A percentile compares a stretch with the other conserved stretches of the same genome.
Conservation (phyloP, 805 yeast species). For the Schizosaccharomyces cryophilus region DNA sequence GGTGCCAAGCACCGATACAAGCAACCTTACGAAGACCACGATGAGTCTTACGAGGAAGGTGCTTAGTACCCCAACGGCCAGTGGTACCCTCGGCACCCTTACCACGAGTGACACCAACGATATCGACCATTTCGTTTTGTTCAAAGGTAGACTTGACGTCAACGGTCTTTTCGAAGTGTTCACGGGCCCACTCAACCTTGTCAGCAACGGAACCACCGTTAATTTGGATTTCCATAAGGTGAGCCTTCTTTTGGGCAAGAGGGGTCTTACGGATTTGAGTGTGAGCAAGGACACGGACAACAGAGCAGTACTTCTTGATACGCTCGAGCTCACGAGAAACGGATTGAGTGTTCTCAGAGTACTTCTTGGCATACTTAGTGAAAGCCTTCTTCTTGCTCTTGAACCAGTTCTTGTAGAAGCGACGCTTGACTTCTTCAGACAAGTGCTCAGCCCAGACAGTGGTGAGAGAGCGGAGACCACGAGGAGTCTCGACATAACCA, state of each 20-base stretch:
- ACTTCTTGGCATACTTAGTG: slow-evolving; percentile 98
- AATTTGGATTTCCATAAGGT: slow-evolving; percentile 96
- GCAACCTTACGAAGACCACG: slow-evolving; percentile 99
- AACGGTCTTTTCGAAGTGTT: slow-evolving; percentile 97
- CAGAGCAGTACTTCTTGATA: slow-evolving; percentile 93
- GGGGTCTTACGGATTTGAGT: slow-evolving; percentile 99
- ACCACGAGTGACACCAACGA: slow-evolving; percentile 99
- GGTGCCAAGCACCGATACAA: slow-evolving; percentile 99
- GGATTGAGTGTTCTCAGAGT: slow-evolving; percentile 52
- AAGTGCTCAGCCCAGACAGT: slow-evolving; percentile 99
- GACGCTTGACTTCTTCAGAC: slow-evolving; percentile 96
- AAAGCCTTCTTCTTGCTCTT: slow-evolving; percentile 99
- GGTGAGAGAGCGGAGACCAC: slow-evolving; percentile 97
- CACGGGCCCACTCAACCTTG: slow-evolving; percentile 95
- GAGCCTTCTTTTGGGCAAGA: slow-evolving; percentile 97
- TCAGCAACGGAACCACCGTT: slow-evolving; percentile 98
- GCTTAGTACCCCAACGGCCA: slow-evolving; percentile 99
- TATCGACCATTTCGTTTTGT: slow-evolving; percentile 96
- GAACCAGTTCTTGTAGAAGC: slow-evolving; percentile 99
- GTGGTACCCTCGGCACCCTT: slow-evolving; percentile 99
- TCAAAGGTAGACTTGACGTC: slow-evolving; percentile 88
- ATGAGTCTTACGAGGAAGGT: slow-evolving; percentile 99
- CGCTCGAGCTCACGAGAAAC: slow-evolving; percentile 93
- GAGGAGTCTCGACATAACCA: slow-evolving; percentile 99
- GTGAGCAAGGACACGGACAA: slow-evolving; percentile 97